Evolutionary conservation across 2,329 filamentous ascomycete genomes (phyloP).

Genomic region (Penicillium verrucosum): DNA sequence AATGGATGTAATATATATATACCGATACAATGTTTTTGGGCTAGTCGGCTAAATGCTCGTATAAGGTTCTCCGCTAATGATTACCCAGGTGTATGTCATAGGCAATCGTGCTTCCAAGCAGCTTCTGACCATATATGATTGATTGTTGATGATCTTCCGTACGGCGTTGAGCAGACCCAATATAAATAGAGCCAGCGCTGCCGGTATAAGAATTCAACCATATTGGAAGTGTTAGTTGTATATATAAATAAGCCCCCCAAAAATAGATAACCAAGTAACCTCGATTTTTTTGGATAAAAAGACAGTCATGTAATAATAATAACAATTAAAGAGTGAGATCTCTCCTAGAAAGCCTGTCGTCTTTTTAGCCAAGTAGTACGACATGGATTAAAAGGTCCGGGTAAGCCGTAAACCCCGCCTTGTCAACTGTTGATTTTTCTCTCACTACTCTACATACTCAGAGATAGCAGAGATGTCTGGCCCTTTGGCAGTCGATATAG

Average conservation of each 20-base stretch:
- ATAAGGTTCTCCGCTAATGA: not conserved
- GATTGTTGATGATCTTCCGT: not conserved
- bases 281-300: not conserved
- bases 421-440: not conserved
- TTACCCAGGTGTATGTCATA: not conserved
- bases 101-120: too few species aligned
- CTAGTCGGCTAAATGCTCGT: too few species aligned
- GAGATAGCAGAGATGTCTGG: not conserved
- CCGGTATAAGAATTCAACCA: too few species aligned
- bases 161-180: not conserved
- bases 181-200: not conserved
- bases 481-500: slow-evolving; percentile 3
- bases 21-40: too few species aligned
- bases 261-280: too few species aligned
- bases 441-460: not conserved
- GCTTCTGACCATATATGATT: not conserved
- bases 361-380: not conserved
- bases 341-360: not conserved
- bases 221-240: too few species aligned
- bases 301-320: too few species aligned
- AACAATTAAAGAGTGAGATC: not conserved
- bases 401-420: not conserved
- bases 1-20: too few species aligned
- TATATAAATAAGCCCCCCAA: too few species aligned
- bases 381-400: not conserved